Percentiles rank a stretch among this genome's conserved stretches.
Conservation (phyloP, 106 monocot species). For the Alisma plantagoaquatica region DNA sequence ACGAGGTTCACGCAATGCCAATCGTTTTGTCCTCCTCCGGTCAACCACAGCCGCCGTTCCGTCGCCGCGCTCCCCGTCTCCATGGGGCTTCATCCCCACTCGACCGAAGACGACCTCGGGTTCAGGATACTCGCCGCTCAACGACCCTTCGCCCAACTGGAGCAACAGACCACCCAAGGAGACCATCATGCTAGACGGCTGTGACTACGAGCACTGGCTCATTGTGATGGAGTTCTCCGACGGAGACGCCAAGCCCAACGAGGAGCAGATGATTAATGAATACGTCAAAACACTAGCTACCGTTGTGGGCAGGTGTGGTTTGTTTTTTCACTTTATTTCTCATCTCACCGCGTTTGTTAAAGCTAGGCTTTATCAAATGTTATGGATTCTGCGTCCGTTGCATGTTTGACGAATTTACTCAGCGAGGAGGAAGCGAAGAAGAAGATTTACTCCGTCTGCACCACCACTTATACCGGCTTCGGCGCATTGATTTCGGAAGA, state of each 20-base stretch:
- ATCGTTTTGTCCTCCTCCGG: too few species aligned
- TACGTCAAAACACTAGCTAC: slow-evolving; percentile 85
- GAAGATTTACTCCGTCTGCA: slow-evolving; percentile 96
- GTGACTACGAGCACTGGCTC: slow-evolving; percentile 99
- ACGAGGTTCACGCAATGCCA: too few species aligned
- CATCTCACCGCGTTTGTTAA: neutral
- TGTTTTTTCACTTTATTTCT: neutral
- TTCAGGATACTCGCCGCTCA: slow-evolving; percentile 76
- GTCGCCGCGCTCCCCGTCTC: slow-evolving; percentile 6
- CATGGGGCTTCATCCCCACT: slow-evolving; percentile 7
- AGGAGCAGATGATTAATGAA: slow-evolving; percentile 83
- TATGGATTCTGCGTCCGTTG: neutral
- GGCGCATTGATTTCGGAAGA: slow-evolving; percentile 96
- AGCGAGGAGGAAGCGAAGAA: slow-evolving; percentile 98
- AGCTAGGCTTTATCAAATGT: neutral
- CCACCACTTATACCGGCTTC: slow-evolving; percentile 96
- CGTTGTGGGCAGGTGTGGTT: slow-evolving; percentile 66
- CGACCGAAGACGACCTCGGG: slow-evolving; percentile 47
- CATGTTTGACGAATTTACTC: neutral
- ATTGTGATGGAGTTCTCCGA: slow-evolving; percentile 91
- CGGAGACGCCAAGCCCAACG: slow-evolving; percentile 46
- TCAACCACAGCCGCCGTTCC: slow-evolving; percentile 2
- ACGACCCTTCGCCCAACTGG: slow-evolving; percentile 83
- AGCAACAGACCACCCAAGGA: slow-evolving; percentile 93
- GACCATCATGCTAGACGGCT: slow-evolving; percentile 92